Base-by-base conservation (phyloP, 805 yeast genomes). In the Lipomyces sp. region DNA sequence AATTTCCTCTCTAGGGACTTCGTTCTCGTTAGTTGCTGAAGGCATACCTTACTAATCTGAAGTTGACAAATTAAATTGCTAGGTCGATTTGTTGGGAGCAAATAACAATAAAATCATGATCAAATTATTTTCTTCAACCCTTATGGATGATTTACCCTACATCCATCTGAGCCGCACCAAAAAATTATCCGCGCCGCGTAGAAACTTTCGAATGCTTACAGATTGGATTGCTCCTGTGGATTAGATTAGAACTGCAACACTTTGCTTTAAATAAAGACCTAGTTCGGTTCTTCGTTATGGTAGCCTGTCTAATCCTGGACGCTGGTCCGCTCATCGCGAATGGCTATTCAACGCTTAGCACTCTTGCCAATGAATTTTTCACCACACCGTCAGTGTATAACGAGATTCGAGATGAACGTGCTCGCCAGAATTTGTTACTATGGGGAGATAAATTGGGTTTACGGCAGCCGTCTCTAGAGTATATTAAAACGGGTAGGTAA, bases 281-380 rank as follows among this genome's bases (percentile, higher is more conserved):
- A n/a, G n/a, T 42, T 39, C 4, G 0, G 10, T 5, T n/a, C n/a
- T 7, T 42, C 48, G 18, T 42, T 3, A 42, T 42, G 48, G 54
- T 51, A 7, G 24, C 54, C 4, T 51, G 54, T 24, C 81, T 96
- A 64, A 90, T 91, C 42, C 82, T 95, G 71, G 99, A 95, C 83
- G 98, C 99, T 2, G 95, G 97, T 60, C 99, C 99, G 4, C 80
- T 95, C 71, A 90, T 95, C 72, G 89, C 96, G 1, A 96, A 91
- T 73, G 83, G 95, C 4, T 90, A 90, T 11, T 83, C 92, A 2
- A 84, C 87, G 29, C 81, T 95, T 56, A 87, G 87, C 73, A 85
- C 84, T 70, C 85, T 83, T 75, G 98, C 97, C 0, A 77, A 83
- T 18, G 77, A 79, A n/a, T 90, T 90, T 74, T 89, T 82, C 76